Conservation (phyloP, 495 filamentous ascomycete species). For the Emericellopsis terricola region DNA sequence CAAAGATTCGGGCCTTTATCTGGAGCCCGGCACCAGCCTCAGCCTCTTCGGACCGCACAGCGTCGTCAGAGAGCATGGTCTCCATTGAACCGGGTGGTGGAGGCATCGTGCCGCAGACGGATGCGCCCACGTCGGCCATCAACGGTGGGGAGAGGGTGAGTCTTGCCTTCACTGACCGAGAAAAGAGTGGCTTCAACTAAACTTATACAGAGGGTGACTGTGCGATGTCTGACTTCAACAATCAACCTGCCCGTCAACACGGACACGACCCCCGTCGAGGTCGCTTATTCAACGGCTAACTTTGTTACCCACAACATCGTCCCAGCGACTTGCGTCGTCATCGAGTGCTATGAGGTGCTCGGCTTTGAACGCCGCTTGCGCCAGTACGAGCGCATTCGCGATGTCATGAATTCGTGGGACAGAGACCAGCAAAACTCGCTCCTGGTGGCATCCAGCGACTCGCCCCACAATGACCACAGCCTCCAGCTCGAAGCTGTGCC, state of each 20-base stretch:
- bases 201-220: slow-evolving; percentile 34
- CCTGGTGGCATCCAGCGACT: slow-evolving; percentile 25
- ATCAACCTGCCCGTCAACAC: slow-evolving; percentile 50
- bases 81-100: slow-evolving; percentile 20
- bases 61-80: slow-evolving; percentile 3
- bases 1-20: slow-evolving; percentile 4
- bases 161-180: slow-evolving; percentile 4
- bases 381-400: slow-evolving; percentile 70
- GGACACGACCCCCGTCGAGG: slow-evolving; percentile 54
- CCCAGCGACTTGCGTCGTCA: slow-evolving; percentile 39
- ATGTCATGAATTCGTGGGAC: slow-evolving; percentile 88
- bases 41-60: slow-evolving; percentile 9
- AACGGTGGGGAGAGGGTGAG: slow-evolving; percentile 58
- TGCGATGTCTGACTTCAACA: slow-evolving; percentile 44
- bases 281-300: slow-evolving; percentile 41
- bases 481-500: slow-evolving; percentile 34
- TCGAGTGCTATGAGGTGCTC: slow-evolving; percentile 56
- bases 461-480: slow-evolving; percentile 17
- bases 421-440: slow-evolving; percentile 54
- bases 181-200: no score
- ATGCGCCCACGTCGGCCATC: slow-evolving; percentile 70
- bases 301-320: slow-evolving; percentile 39
- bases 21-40: no score
- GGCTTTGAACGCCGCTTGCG: slow-evolving; percentile 77
- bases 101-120: no score